These are phyloP conservation scores for Thermothelomyces thermophilus DNA, from an alignment of 2,329 filamentous ascomycete genomes.

Conservation along the genomic window DNA sequence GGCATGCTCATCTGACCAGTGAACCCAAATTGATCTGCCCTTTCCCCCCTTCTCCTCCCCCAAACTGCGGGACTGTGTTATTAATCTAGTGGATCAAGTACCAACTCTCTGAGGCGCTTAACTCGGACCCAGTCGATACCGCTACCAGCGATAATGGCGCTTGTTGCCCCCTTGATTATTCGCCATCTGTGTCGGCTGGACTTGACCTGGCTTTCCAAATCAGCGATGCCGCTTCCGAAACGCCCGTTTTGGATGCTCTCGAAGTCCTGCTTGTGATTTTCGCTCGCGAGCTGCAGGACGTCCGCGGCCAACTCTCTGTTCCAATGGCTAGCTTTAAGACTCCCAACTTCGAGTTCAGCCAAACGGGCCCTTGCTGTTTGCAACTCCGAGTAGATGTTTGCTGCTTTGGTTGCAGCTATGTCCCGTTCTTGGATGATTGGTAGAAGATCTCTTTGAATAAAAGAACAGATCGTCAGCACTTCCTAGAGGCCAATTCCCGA, in stretches of 20 bases:
- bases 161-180: slow-evolving; percentile 71
- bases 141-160: slow-evolving; percentile 71
- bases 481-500: background rate
- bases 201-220: slow-evolving; percentile 53
- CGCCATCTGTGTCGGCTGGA: slow-evolving; percentile 61
- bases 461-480: slow-evolving; percentile 1
- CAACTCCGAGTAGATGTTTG: slow-evolving; percentile 50
- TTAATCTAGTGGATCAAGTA: slow-evolving; percentile 49
- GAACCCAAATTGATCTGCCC: no score
- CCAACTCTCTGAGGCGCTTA: slow-evolving; percentile 58
- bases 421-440: slow-evolving; percentile 63
- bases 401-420: slow-evolving; percentile 55
- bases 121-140: slow-evolving; percentile 76
- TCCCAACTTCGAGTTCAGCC: slow-evolving; percentile 51
- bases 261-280: slow-evolving; percentile 31
- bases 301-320: slow-evolving; percentile 59
- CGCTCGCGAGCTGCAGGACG: slow-evolving; percentile 55
- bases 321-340: slow-evolving; percentile 46
- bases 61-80: no score
- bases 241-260: slow-evolving; percentile 42
- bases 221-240: slow-evolving; percentile 48
- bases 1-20: no score
- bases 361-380: slow-evolving; percentile 46
- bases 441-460: slow-evolving; percentile 53
- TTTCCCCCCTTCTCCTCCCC: no score